phyloP scores from a whole-genome alignment of 768 basidiomycete species.

The Podaxis sp. region DNA sequence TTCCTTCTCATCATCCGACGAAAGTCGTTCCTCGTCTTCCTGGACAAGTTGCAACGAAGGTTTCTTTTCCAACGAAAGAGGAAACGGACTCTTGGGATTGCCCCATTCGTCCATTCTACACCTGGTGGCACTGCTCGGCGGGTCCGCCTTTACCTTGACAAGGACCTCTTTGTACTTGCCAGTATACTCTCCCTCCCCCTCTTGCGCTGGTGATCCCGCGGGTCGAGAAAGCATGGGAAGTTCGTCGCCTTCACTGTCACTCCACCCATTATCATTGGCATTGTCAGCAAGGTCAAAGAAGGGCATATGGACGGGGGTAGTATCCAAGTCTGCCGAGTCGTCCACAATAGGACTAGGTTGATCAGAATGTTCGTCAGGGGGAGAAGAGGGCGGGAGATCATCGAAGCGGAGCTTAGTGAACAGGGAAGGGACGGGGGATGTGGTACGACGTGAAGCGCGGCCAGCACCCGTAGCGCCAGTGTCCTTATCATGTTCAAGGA shows the following conservation, averaged over 20 bases:
- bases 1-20: conserved; percentile 21
- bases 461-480: conserved; percentile 24
- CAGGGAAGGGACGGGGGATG: conserved; percentile 4
- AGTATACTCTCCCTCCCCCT: conserved; percentile 65
- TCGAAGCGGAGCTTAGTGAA: conserved; percentile 8
- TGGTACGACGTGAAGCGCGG: conserved; percentile 15
- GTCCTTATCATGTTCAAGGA: conserved; percentile 9
- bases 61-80: conserved; percentile 24
- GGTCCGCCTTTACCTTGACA: conserved; percentile 65
- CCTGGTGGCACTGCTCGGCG: conserved; percentile 56
- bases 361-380: conserved; percentile 9
- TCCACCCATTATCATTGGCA: conserved; percentile 29
- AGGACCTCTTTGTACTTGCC: conserved; percentile 57
- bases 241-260: conserved; percentile 35
- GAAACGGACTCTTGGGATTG: conserved; percentile 69
- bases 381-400: conserved; percentile 23
- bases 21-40: conserved; percentile 21
- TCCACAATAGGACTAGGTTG: conserved; percentile 6
- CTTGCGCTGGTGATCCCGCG: conserved; percentile 25
- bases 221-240: conserved; percentile 7
- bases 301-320: conserved; percentile 30
- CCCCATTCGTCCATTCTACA: conserved; percentile 61
- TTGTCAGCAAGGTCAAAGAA: conserved; percentile 28
- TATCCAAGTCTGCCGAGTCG: conserved; percentile 18
- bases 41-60: conserved; percentile 18